Percentiles rank a stretch among this genome's conserved stretches.
phyloP scores from a whole-genome alignment of 495 filamentous ascomycete species.

The Penicillium macrosclerotiorum region DNA sequence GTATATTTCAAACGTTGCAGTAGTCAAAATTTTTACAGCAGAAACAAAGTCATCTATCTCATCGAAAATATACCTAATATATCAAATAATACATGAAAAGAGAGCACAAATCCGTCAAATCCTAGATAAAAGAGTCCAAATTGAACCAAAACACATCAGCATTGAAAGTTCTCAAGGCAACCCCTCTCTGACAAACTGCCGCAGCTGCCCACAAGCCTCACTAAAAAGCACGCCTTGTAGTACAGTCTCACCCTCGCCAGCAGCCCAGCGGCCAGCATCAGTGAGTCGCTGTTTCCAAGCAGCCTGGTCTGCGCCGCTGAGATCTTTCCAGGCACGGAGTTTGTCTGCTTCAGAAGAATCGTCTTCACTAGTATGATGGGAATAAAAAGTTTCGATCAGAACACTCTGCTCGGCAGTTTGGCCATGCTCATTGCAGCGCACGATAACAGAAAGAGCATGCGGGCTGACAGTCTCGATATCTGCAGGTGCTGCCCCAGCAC shows the following conservation, averaged over 20 bases:
- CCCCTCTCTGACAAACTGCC: constrained; percentile 38
- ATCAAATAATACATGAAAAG: too few species aligned
- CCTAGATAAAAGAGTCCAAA: too few species aligned
- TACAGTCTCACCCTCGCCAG: constrained; percentile 68
- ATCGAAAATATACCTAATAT: too few species aligned
- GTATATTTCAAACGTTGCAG: too few species aligned
- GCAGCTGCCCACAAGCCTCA: constrained; percentile 59
- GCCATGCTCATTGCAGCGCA: constrained; percentile 23
- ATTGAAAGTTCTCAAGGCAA: too few species aligned
- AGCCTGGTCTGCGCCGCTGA: constrained; percentile 55
- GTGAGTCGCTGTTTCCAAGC: constrained; percentile 68
- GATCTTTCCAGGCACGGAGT: constrained; percentile 64
- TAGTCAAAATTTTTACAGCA: too few species aligned
- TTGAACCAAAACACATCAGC: too few species aligned
- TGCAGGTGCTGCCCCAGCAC: constrained; percentile 21
- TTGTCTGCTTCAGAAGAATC: constrained; percentile 22
- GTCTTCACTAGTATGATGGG: not conserved
- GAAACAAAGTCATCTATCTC: too few species aligned
- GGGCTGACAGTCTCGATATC: constrained; percentile 18
- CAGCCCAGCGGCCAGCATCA: constrained; percentile 70
- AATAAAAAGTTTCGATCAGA: constrained; percentile 17
- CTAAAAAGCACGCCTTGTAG: constrained; percentile 74
- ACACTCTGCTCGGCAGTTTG: constrained; percentile 19
- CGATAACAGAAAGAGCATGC: constrained; percentile 22
- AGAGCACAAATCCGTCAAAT: too few species aligned